Evolutionary conservation across 805 yeast genomes (phyloP), one percentile per base, ranked within the genome.

Genomic region (Myxozyma kluyveri): DNA sequence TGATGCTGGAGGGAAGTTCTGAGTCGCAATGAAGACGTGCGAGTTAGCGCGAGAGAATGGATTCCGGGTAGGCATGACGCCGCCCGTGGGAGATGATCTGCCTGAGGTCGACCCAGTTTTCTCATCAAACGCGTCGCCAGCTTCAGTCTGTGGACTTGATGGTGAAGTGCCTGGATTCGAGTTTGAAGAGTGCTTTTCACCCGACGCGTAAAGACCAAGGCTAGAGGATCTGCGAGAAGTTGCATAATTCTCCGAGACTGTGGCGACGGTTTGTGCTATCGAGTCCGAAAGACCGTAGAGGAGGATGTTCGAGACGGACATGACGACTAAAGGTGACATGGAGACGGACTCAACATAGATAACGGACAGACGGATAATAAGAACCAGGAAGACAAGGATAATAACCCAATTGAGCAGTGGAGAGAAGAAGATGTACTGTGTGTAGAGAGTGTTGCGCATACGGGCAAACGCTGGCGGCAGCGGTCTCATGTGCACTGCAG

Each of bases 211-310:
- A 24, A 40, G 7, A 19, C 59, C 58, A 24, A 57, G 54, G 22
- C 37, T 35, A 9, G 45, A 35, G 23, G 45, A 47, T 50, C 55
- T 61, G 33, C 59, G 46, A 18, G 55, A 48, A 32, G 41, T 44
- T n/a, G 45, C 54, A 42, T 53, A 44, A 45, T 67, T 63, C 21
- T 65, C 63, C 5, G 62, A 52, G 47, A 71, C 66, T 31, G 75
- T 69, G 3, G 79, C 63, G 3, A 88, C 72, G 2, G 85, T 76
- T 67, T 91, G 98, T 0, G 98, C 98, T 56, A 90, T 65, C 0
- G 90, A 80, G 66, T 91, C 98, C 0, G 97, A 89, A n/a, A 88
- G 81, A 0, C 96, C 96, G 66, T 82, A 87, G 3, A 91, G 72
- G 3, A 90, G 81, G 26, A 86, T 69, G 64, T 91, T 91, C 1